Evolutionary conservation across 2,329 filamentous ascomycete species (phyloP).

Genomic region (Aspergillus quadrilineatus): DNA sequence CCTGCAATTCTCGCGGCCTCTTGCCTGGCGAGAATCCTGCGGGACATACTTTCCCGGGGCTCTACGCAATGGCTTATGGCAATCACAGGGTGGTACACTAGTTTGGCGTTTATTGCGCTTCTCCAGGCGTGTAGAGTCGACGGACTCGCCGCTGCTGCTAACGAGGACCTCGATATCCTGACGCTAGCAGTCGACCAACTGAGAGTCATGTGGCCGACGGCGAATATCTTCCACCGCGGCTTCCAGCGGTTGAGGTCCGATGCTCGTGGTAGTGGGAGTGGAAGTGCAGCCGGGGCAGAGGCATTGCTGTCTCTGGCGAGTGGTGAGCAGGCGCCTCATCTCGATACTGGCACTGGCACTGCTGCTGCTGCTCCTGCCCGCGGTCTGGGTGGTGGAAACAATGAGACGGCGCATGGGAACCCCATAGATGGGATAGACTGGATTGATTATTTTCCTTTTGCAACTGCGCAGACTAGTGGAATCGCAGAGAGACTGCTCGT

Average conservation of each 20-base stretch:
- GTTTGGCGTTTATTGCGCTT: constrained; percentile 44
- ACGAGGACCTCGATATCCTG: constrained; percentile 36
- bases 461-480: constrained; percentile 8
- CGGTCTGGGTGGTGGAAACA: too few species aligned
- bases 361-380: too few species aligned
- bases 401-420: background rate
- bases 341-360: background rate
- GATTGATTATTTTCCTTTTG: constrained; percentile 15
- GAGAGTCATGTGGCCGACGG: constrained; percentile 38
- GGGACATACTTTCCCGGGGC: constrained; percentile 42
- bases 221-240: constrained; percentile 35
- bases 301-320: constrained; percentile 1
- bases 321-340: background rate
- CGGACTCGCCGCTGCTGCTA: constrained; percentile 30
- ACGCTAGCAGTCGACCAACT: constrained; percentile 35
- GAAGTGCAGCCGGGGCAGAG: constrained; percentile 2
- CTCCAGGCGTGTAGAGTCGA: constrained; percentile 41
- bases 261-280: background rate
- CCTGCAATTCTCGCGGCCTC: constrained; percentile 42
- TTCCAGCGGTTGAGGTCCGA: constrained; percentile 28
- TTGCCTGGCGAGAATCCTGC: constrained; percentile 40
- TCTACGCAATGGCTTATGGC: constrained; percentile 44
- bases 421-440: constrained; percentile 10
- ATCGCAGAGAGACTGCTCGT: constrained; percentile 11
- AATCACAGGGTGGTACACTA: constrained; percentile 47